Evolutionary conservation across 2,329 filamentous ascomycete species (phyloP).

Genomic region (Albifimbria verrucaria): DNA sequence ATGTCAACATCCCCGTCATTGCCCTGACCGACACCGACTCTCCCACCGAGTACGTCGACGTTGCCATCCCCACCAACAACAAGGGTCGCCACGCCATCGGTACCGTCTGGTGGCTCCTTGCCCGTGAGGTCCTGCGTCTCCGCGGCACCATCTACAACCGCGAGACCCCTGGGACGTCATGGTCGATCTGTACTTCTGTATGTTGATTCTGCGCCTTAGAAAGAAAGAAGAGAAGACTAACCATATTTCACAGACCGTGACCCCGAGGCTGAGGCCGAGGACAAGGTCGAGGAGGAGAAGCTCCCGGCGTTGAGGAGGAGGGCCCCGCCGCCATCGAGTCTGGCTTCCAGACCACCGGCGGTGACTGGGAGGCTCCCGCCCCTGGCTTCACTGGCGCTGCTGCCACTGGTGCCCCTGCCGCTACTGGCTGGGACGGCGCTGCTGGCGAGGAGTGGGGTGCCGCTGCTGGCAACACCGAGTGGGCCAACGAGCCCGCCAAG

Average conservation of each 20-base stretch:
- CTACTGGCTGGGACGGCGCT: conserved; percentile 55
- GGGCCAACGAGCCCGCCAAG: conserved; percentile 60
- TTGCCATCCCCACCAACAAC: conserved; percentile 99
- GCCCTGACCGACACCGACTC: conserved; percentile 99
- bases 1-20: conserved; percentile 99
- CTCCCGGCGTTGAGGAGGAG: conserved; percentile 77
- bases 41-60: conserved; percentile 98
- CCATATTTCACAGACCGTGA: conserved; percentile 69
- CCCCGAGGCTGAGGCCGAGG: conserved; percentile 98
- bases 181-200: conserved; percentile 99
- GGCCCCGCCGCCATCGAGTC: conserved; percentile 74
- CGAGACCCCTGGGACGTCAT: conserved; percentile 98
- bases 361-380: conserved; percentile 84
- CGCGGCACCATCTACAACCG: conserved; percentile 94
- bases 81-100: conserved; percentile 99
- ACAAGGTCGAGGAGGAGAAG: conserved; percentile 95
- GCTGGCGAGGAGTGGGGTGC: conserved; percentile 63
- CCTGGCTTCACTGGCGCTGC: conserved; percentile 65
- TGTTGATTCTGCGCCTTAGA: conserved; percentile 25
- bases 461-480: conserved; percentile 63
- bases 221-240: conserved; percentile 11
- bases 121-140: conserved; percentile 98
- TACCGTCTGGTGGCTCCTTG: conserved; percentile 98
- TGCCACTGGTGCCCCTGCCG: conserved; percentile 44
- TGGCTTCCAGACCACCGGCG: conserved; percentile 64